Conservation (phyloP, 148 eudicot genomes). For the Dianthus caryophyllus region DNA sequence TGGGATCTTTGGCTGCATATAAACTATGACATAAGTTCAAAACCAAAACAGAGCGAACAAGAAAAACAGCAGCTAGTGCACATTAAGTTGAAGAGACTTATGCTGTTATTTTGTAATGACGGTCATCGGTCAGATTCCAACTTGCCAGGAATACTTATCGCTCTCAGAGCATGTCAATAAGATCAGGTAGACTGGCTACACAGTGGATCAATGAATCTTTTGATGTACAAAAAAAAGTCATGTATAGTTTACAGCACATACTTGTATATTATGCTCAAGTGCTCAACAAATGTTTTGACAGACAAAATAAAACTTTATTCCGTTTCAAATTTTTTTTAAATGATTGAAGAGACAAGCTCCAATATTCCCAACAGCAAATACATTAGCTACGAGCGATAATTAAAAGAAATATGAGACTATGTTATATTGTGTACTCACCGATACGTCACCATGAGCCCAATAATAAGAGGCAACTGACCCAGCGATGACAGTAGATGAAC, state of each 20-base stretch:
- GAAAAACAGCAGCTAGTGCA: neutral
- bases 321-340: neutral
- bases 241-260: too few relatives aligned
- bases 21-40: constrained; percentile 9
- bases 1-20: constrained; percentile 64
- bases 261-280: too few relatives aligned
- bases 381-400: neutral
- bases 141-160: neutral
- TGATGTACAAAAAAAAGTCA: too few relatives aligned
- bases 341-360: neutral
- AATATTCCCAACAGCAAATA: neutral
- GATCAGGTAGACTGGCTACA: neutral
- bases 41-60: neutral
- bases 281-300: neutral
- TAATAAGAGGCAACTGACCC: constrained; percentile 99
- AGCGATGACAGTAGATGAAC: constrained; percentile 87
- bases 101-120: neutral
- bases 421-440: constrained; percentile 43
- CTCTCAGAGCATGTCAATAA: neutral
- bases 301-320: neutral
- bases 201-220: neutral
- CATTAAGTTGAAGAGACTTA: neutral
- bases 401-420: neutral
- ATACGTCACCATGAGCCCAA: constrained; percentile 83
- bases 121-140: neutral